Percentiles rank a stretch among this genome's conserved stretches.
phyloP scores from a whole-genome alignment of 2,329 filamentous ascomycete genomes.

The Phaeosphaeria sp. region DNA sequence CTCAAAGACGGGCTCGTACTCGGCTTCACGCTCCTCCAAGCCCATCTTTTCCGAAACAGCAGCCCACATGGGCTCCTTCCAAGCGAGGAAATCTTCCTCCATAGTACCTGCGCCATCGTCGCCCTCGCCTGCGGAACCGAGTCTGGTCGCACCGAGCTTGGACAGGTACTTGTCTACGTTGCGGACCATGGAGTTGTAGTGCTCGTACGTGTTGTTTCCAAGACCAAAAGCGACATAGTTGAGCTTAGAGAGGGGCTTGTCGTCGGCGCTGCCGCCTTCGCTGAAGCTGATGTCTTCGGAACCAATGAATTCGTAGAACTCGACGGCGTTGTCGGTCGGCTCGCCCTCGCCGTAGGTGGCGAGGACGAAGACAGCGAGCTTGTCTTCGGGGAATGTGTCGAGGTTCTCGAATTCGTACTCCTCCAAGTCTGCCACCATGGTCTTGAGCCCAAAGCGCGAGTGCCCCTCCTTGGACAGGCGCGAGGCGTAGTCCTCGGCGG shows the following conservation, averaged over 20 bases:
- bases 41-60: slow-evolving; percentile 82
- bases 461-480: slow-evolving; percentile 96
- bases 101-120: slow-evolving; percentile 98
- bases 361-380: slow-evolving; percentile 91
- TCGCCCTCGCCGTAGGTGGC: slow-evolving; percentile 98
- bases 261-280: slow-evolving; percentile 65
- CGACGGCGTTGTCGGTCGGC: slow-evolving; percentile 97
- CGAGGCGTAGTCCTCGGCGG: slow-evolving; percentile 97
- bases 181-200: slow-evolving; percentile 99
- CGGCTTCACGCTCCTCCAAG: slow-evolving; percentile 91
- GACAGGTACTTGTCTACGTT: slow-evolving; percentile 82
- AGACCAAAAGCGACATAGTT: slow-evolving; percentile 96
- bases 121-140: slow-evolving; percentile 90
- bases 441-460: slow-evolving; percentile 93
- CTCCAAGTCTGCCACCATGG: slow-evolving; percentile 97
- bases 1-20: slow-evolving; percentile 92
- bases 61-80: slow-evolving; percentile 99
- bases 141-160: slow-evolving; percentile 81
- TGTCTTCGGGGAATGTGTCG: slow-evolving; percentile 85
- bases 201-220: slow-evolving; percentile 99
- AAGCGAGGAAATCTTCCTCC: slow-evolving; percentile 98
- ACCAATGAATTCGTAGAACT: slow-evolving; percentile 96
- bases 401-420: slow-evolving; percentile 97
- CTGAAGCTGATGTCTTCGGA: slow-evolving; percentile 83
- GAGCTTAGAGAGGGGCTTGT: slow-evolving; percentile 79